Percentiles rank a stretch among this genome's conserved stretches.
Evolutionary conservation across 371 early-diverging fungal species (phyloP).

Genomic region (Circinella minor): DNA sequence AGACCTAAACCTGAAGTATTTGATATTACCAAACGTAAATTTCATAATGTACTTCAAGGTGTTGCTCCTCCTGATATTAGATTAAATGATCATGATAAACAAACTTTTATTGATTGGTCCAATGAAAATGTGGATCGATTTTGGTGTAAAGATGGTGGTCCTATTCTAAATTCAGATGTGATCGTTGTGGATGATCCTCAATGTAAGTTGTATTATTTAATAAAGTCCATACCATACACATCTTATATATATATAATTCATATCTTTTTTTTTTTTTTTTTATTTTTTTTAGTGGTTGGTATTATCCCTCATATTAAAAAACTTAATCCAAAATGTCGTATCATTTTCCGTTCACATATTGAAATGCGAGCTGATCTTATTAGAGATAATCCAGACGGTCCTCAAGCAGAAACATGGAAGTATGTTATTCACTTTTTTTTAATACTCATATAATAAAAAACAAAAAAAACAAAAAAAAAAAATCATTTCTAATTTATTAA

Average conservation of each 20-base stretch:
- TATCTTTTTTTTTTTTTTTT: slow-evolving; percentile 1
- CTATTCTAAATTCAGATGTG: slow-evolving; percentile 72
- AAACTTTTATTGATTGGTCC: slow-evolving; percentile 75
- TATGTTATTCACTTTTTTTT: slow-evolving; percentile 18
- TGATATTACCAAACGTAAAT: slow-evolving; percentile 85
- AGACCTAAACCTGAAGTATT: slow-evolving; percentile 83
- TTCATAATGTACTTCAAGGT: slow-evolving; percentile 91
- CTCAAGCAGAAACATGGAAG: slow-evolving; percentile 71
- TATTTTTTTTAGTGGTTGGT: slow-evolving; percentile 56
- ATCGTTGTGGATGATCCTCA: slow-evolving; percentile 92
- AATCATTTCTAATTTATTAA: too few species aligned
- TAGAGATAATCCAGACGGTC: slow-evolving; percentile 50
- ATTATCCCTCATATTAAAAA: slow-evolving; percentile 78
- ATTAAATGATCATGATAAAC: slow-evolving; percentile 73
- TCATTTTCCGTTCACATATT: slow-evolving; percentile 89
- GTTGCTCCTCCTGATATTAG: slow-evolving; percentile 67
- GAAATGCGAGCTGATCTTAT: slow-evolving; percentile 80
- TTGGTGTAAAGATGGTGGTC: slow-evolving; percentile 74
- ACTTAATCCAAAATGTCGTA: slow-evolving; percentile 68
- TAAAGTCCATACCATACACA: slow-evolving; percentile 2
- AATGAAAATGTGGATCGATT: slow-evolving; percentile 75
- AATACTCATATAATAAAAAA: not conserved
- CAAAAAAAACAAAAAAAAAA: not conserved
- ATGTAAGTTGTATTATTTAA: slow-evolving; percentile 38
- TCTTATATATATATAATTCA: not conserved